Conservation (phyloP, 176 grass and related monocot species). For the Oryza glumipatula region DNA sequence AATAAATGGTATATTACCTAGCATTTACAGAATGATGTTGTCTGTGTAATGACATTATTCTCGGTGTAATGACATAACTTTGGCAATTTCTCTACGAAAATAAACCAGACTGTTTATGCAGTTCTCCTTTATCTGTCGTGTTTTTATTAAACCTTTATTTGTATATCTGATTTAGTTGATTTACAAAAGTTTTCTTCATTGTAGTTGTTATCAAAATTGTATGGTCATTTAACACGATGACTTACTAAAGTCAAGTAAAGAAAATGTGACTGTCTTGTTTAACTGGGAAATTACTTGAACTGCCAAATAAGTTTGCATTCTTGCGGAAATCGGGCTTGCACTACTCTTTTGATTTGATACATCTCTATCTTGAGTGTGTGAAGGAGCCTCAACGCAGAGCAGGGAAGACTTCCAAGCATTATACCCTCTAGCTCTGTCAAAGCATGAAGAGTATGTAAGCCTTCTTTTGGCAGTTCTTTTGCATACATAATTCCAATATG, state of each 20-base stretch:
- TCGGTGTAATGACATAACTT: neutral
- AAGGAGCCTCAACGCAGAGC: neutral
- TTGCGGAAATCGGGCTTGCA: neutral
- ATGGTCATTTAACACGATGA: neutral
- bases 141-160: neutral
- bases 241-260: neutral
- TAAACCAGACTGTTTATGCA: neutral
- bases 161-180: conserved; percentile 21
- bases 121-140: neutral
- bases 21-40: neutral
- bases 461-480: neutral
- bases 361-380: neutral
- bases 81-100: conserved; percentile 15
- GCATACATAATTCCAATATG: neutral
- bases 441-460: conserved; percentile 21
- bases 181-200: neutral
- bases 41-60: neutral
- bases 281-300: neutral
- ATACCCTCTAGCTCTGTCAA: neutral
- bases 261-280: neutral
- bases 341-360: neutral
- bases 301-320: neutral
- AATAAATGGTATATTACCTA: conserved; percentile 25
- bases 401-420: neutral
- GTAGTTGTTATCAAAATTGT: neutral